phyloP scores from a whole-genome alignment of 2,329 filamentous ascomycete genomes.

The Chaetomium sp. region DNA sequence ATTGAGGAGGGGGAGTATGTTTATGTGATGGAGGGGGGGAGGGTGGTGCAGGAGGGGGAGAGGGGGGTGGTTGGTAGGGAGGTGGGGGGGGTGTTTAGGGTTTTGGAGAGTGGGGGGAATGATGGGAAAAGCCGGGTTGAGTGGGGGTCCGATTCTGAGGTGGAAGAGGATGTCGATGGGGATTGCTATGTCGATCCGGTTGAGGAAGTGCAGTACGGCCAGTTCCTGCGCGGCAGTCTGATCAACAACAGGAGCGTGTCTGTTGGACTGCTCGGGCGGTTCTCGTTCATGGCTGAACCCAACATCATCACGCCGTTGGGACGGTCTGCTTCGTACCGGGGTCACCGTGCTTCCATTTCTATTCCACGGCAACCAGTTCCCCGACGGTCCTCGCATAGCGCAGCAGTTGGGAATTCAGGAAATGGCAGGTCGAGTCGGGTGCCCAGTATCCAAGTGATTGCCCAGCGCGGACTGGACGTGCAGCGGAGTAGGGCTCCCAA shows the following conservation, averaged over 20 bases:
- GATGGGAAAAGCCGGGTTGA: background rate
- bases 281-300: constrained; percentile 5
- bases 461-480: constrained; percentile 13
- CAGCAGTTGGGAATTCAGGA: background rate
- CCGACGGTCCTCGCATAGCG: background rate
- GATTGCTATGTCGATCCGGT: constrained; percentile 3
- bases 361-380: no score
- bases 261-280: constrained; percentile 12
- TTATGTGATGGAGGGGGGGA: constrained; percentile 68
- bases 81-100: constrained; percentile 37
- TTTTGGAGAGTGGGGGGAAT: background rate
- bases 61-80: constrained; percentile 47
- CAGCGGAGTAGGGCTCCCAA: constrained; percentile 17
- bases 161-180: no score
- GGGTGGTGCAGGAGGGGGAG: constrained; percentile 62
- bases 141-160: background rate
- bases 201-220: constrained; percentile 12
- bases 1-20: constrained; percentile 68
- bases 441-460: constrained; percentile 16
- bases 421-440: background rate
- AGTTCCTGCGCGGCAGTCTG: constrained; percentile 11
- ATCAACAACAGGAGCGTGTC: constrained; percentile 10
- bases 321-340: background rate
- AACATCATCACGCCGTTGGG: background rate
- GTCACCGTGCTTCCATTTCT: no score